These are phyloP conservation scores for Chalciporus piperatus DNA, from an alignment of 768 basidiomycete genomes.

Conservation along the genomic window DNA sequence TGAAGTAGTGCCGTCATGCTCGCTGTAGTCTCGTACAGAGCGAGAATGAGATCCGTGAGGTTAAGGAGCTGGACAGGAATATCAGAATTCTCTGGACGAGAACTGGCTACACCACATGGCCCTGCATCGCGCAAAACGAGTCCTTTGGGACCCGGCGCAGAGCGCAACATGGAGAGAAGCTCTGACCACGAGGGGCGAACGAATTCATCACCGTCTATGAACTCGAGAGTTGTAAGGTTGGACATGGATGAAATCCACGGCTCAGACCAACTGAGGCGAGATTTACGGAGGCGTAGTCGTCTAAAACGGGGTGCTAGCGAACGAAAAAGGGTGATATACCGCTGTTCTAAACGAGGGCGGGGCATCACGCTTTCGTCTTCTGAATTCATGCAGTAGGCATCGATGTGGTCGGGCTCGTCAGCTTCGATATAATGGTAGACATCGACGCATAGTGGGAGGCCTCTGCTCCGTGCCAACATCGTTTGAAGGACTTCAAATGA, in stretches of 20 bases:
- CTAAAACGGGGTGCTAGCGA: background rate
- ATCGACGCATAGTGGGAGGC: background rate
- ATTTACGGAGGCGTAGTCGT: background rate
- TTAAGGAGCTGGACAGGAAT: too few species aligned
- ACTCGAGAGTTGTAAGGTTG: background rate
- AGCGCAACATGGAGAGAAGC: background rate
- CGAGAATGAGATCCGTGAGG: too few species aligned
- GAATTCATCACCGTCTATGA: background rate
- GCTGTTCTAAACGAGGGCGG: background rate
- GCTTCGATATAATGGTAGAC: background rate
- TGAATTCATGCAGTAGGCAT: background rate
- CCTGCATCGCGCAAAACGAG: background rate
- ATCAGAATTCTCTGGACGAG: too few species aligned
- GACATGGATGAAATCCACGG: background rate
- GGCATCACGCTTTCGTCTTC: background rate
- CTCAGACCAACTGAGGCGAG: background rate
- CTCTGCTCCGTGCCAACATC: background rate
- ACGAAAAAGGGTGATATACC: background rate
- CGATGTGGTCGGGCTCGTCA: background rate
- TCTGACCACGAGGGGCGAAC: background rate
- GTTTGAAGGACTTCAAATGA: background rate
- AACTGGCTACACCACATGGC: too few species aligned
- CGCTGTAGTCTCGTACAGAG: too few species aligned
- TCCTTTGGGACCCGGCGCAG: background rate
- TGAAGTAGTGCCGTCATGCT: too few species aligned